A percentile compares a stretch with the other conserved stretches of the same genome.
Evolutionary conservation across 2,329 filamentous ascomycete genomes (phyloP).

Genomic region (Pseudogymnoascus sp.): DNA sequence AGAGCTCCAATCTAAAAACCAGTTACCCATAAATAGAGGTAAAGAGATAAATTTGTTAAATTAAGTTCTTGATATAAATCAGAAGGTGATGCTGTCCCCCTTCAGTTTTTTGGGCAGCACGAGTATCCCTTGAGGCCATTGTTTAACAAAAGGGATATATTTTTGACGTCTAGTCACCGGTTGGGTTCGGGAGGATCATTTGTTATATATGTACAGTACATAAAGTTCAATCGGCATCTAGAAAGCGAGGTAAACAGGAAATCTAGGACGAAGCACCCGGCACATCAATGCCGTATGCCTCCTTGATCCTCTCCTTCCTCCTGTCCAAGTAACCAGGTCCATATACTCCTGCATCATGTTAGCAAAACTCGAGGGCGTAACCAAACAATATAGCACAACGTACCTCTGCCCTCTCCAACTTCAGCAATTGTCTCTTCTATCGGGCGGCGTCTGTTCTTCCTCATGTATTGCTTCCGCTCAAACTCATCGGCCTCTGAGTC

Average conservation of each 20-base stretch:
- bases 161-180: slow-evolving; percentile 17
- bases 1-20: background rate
- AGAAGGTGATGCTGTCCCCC: background rate
- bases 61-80: background rate
- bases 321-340: slow-evolving; percentile 60
- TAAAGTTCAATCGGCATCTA: slow-evolving; percentile 5
- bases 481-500: slow-evolving; percentile 52
- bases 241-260: background rate
- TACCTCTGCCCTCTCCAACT: slow-evolving; percentile 64
- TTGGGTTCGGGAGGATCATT: slow-evolving; percentile 1
- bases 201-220: slow-evolving; percentile 9
- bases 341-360: slow-evolving; percentile 48
- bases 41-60: background rate
- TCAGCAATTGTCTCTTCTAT: slow-evolving; percentile 58
- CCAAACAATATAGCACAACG: slow-evolving; percentile 17
- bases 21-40: background rate
- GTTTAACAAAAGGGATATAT: slow-evolving; percentile 12
- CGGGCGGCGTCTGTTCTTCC: slow-evolving; percentile 53
- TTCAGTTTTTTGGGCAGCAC: background rate
- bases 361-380: slow-evolving; percentile 8
- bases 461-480: slow-evolving; percentile 51
- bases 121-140: background rate
- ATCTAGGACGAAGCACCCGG: slow-evolving; percentile 17
- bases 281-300: slow-evolving; percentile 62
- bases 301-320: slow-evolving; percentile 57